phyloP scores from a whole-genome alignment of 2,329 filamentous ascomycete genomes.

The Westerdykella sp. region DNA sequence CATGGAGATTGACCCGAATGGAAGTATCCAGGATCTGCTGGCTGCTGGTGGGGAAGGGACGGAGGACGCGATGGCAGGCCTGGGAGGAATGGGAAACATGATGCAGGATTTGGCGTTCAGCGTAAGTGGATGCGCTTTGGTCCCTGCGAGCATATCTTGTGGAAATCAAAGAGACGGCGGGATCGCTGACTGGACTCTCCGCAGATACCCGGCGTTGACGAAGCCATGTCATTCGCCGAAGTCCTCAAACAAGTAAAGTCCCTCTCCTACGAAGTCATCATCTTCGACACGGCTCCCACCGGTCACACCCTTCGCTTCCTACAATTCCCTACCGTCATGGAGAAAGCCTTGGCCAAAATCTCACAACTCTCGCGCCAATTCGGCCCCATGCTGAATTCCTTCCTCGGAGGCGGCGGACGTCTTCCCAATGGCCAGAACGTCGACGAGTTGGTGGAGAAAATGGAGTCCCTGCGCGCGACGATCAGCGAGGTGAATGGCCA shows the following conservation, averaged over 20 bases:
- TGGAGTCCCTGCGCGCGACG: slow-evolving; percentile 86
- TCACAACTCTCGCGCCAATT: slow-evolving; percentile 92
- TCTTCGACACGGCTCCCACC: slow-evolving; percentile 97
- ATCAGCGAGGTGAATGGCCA: slow-evolving; percentile 95
- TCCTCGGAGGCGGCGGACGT: slow-evolving; percentile 70
- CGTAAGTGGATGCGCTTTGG: slow-evolving; percentile 48
- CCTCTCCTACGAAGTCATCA: slow-evolving; percentile 96
- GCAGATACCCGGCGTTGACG: slow-evolving; percentile 95
- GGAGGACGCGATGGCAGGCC: slow-evolving; percentile 62
- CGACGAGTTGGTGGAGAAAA: slow-evolving; percentile 86
- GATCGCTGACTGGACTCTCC: neutral
- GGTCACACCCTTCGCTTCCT: slow-evolving; percentile 98
- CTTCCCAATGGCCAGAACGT: slow-evolving; percentile 91
- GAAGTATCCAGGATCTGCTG: slow-evolving; percentile 91
- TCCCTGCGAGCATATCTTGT: neutral
- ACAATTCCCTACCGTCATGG: slow-evolving; percentile 94
- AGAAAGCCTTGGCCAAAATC: slow-evolving; percentile 96
- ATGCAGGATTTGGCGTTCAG: slow-evolving; percentile 98
- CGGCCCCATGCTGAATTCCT: slow-evolving; percentile 88
- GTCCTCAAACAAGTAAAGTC: slow-evolving; percentile 99
- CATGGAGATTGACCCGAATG: slow-evolving; percentile 99
- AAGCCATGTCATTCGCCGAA: slow-evolving; percentile 99
- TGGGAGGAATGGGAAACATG: slow-evolving; percentile 76
- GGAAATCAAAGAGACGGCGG: neutral
- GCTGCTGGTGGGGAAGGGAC: slow-evolving; percentile 68